Percentiles rank a stretch among this genome's conserved stretches.
These are phyloP conservation scores for Phytopythium helicoides DNA, from an alignment of 352 stramenopile genomes.

Conservation along the genomic window DNA sequence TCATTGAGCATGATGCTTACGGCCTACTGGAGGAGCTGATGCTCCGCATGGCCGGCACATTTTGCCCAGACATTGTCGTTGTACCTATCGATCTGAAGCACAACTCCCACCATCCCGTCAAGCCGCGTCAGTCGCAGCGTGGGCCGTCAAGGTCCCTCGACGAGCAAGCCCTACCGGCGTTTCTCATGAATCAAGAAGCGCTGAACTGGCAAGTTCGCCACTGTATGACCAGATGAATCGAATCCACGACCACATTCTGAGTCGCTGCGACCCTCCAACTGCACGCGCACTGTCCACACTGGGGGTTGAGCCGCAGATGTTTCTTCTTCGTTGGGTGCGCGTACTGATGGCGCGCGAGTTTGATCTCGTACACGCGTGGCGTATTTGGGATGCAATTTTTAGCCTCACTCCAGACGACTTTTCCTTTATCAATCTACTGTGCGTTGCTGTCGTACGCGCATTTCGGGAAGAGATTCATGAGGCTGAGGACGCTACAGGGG, in stretches of 20 bases:
- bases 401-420: conserved; percentile 66
- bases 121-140: neutral
- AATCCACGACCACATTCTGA: conserved; percentile 66
- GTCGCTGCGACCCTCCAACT: conserved; percentile 58
- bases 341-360: conserved; percentile 80
- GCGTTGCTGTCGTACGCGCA: conserved; percentile 65
- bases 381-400: conserved; percentile 80
- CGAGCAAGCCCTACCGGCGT: conserved; percentile 3
- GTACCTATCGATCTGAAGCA: neutral
- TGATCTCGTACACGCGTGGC: conserved; percentile 70
- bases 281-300: conserved; percentile 45
- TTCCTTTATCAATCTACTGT: conserved; percentile 76
- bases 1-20: conserved; percentile 68
- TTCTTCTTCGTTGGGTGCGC: conserved; percentile 69
- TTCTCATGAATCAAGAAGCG: conserved; percentile 5
- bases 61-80: conserved; percentile 37
- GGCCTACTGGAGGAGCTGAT: conserved; percentile 68
- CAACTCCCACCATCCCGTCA: neutral
- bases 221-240: conserved; percentile 75
- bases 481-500: conserved; percentile 53
- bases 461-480: conserved; percentile 62
- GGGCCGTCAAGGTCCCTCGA: neutral
- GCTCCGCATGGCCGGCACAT: conserved; percentile 69
- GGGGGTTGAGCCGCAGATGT: conserved; percentile 68
- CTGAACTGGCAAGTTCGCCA: conserved; percentile 35